Conservation (phyloP, 1,139 yeast genomes). For the Schizosaccharomyces versatilis region DNA sequence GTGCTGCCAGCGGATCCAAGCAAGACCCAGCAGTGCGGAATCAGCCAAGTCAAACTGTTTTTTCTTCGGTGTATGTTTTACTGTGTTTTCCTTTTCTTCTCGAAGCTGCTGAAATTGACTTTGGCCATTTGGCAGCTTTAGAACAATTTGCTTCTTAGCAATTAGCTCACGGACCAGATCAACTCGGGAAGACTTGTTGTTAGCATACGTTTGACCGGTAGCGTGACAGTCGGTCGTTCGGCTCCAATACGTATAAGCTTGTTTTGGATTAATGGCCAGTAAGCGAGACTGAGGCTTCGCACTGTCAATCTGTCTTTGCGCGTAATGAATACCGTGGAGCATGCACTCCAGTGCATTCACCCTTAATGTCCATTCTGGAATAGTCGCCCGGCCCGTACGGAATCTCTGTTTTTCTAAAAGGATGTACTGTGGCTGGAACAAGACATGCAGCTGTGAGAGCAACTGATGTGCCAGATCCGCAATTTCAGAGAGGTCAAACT, state of each 20-base stretch:
- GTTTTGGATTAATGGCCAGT: no score
- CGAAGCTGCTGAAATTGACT: no score
- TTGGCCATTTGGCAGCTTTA: no score
- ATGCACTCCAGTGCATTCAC: conserved; percentile 4
- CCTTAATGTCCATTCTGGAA: conserved; percentile 6
- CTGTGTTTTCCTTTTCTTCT: no score
- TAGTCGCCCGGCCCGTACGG: conserved; percentile 1
- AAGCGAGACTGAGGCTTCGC: no score
- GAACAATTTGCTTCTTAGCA: no score
- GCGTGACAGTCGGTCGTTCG: no score
- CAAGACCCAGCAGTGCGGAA: conserved; percentile 4
- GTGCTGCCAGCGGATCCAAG: conserved; percentile 7
- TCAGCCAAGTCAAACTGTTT: conserved; percentile 6
- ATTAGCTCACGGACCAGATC: no score
- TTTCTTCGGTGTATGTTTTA: no score
- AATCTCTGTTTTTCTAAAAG: conserved; percentile 6
- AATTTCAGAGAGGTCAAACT: neutral
- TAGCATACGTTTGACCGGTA: no score
- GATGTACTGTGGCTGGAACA: conserved; percentile 1
- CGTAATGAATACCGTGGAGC: conserved; percentile 4
- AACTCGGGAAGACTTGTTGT: no score
- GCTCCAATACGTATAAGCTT: no score
- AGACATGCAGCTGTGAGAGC: neutral
- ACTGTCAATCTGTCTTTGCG: neutral
- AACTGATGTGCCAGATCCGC: neutral